Base-by-base conservation (phyloP, 1,284 basidiomycete genomes). In the Quambalaria eucalypti region DNA sequence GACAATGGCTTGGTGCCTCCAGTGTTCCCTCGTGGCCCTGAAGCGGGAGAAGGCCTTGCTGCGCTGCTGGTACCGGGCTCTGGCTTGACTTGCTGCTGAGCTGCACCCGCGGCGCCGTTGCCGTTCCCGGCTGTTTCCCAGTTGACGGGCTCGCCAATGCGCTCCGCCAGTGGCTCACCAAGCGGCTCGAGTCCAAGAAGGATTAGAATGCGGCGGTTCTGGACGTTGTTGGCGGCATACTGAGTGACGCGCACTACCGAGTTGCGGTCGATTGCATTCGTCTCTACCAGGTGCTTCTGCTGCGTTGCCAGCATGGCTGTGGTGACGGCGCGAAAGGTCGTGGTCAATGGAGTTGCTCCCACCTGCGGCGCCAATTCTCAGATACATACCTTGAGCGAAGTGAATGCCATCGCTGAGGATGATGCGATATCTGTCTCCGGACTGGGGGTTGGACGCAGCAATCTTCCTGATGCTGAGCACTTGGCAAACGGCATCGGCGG, bases 261-360 rank as follows among this genome's bases (percentile, higher is more conserved):
- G 71, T 89, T 81, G 72, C 87, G 88, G 49, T 79, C 77, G 48
- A 98, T 80, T 9, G 80, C 71, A n/a, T 84, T 82, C 1, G 83
- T 80, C 25, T 85, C 81, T 30, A 95, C 85, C 60, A 89, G 78
- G 19, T 81, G 69, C 70, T 96, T 96, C 51, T 92, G 81, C 74
- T 91, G 88, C 0, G 92, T 95, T 3, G 90, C 89, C 38, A 98
- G 81, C 95, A 99, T 97, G 29, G 88, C 85, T 76, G 55, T 7
- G 8, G 4, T 19, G 42, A 21, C 12, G 42, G 25, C 4, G 42
- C 14, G 25, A 7, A 4, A 19, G 4, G 36, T 5, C 36, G 21
- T 12, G 36, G 21, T 46, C 42, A 46, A 26, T 23, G 21, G 4
- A 21, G 49, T 10, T 16, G 19, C 7, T 7, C 25, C 6, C 5